Percentiles rank a stretch among this genome's conserved stretches.
These are phyloP conservation scores for Scortechinia acanthostroma DNA, from an alignment of 2,329 filamentous ascomycete species.

Conservation along the genomic window DNA sequence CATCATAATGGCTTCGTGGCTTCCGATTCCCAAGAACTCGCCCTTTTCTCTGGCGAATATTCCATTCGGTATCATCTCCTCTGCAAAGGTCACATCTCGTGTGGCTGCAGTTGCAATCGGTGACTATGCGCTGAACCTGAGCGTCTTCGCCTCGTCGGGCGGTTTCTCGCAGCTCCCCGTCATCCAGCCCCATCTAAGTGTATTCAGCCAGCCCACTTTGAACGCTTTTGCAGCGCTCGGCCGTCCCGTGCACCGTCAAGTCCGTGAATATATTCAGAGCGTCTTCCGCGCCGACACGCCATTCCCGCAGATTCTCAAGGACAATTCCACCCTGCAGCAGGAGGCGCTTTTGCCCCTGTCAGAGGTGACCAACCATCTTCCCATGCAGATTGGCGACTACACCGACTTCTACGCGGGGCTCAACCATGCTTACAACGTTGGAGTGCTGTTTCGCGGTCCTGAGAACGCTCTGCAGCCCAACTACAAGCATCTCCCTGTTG, in stretches of 20 bases:
- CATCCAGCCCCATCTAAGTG: conserved; percentile 45
- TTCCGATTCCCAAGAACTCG: conserved; percentile 30
- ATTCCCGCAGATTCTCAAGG: conserved; percentile 51
- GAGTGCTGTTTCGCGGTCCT: conserved; percentile 66
- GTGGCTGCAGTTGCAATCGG: conserved; percentile 64
- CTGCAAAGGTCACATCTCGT: conserved; percentile 26
- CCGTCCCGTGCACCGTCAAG: conserved; percentile 57
- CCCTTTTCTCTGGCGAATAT: conserved; percentile 72
- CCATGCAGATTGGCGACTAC: conserved; percentile 75
- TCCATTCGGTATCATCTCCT: conserved; percentile 70
- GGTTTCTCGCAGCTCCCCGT: conserved; percentile 40
- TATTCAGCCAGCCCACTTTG: conserved; percentile 59
- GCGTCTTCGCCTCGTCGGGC: conserved; percentile 45
- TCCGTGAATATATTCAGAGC: conserved; percentile 63
- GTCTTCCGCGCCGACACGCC: conserved; percentile 54
- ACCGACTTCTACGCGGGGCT: conserved; percentile 79
- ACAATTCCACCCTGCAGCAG: conserved; percentile 48
- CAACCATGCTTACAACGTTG: conserved; percentile 67
- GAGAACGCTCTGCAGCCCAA: conserved; percentile 72
- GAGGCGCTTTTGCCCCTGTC: conserved; percentile 49
- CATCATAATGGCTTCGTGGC: conserved; percentile 13
- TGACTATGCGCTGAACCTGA: conserved; percentile 58
- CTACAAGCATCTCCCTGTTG: conserved; percentile 75
- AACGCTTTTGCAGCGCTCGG: conserved; percentile 72
- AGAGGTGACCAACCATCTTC: conserved; percentile 59